A percentile compares a stretch with the other conserved stretches of the same genome.
phyloP scores from a whole-genome alignment of 1,284 basidiomycete genomes.

The Kalmanozyma brasiliensis region DNA sequence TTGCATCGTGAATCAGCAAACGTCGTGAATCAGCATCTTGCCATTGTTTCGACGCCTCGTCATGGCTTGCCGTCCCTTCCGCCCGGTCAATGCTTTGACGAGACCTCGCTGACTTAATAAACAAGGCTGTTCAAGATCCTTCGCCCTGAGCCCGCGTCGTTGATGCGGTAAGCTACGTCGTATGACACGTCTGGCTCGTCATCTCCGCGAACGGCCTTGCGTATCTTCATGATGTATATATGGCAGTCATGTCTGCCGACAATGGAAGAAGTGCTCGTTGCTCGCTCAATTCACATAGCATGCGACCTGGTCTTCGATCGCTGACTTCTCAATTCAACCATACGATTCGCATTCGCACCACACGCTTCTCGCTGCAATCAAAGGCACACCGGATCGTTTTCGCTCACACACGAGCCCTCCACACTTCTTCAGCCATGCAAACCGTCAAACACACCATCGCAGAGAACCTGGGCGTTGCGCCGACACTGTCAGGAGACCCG shows the following conservation, averaged over 20 bases:
- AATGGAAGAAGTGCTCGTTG: no score
- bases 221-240: no score
- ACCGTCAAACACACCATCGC: slow-evolving; percentile 24
- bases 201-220: no score
- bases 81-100: background rate
- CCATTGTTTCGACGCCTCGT: background rate
- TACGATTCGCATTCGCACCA: background rate
- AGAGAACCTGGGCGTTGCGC: slow-evolving; percentile 28
- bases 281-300: no score
- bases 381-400: no score
- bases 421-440: slow-evolving; percentile 8
- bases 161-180: no score
- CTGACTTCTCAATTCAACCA: background rate
- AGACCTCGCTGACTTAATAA: background rate
- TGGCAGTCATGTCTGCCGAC: no score
- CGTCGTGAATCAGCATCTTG: slow-evolving; percentile 4
- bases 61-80: background rate
- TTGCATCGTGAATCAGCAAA: slow-evolving; percentile 3
- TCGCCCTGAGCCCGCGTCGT: no score
- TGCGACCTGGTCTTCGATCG: background rate
- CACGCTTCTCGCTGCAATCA: background rate
- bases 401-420: background rate
- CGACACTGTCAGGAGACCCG: slow-evolving; percentile 24
- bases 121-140: no score
- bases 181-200: no score